Evolutionary conservation across 169 alveolate species (phyloP), one percentile per base, ranked within the genome.

Genomic region (Condylostoma magnum): DNA sequence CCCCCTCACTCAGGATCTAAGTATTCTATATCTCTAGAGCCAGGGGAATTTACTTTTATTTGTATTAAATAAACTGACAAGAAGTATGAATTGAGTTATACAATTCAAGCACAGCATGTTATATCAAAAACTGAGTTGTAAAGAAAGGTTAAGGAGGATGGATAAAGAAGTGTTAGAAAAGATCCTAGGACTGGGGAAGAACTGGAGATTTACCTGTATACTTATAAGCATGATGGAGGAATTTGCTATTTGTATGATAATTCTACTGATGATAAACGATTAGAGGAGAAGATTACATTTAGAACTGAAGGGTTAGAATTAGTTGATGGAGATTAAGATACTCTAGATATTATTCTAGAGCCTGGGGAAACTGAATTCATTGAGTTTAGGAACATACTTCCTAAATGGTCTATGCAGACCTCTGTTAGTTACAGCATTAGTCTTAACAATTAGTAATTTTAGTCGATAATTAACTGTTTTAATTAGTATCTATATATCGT

Each of bases 1-100:
- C 57, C 77, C 4, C 83, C 83, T 37, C 44, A 38, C 15, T 20
- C 25, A 22, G 55, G 58, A 5, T 63, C 57, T 54, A 47, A 76
- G 27, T 55, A 50, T 28, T 27, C 38, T 41, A 55, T 76, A 2
- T 33, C 30, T 31, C 46, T 76, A 22, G 65, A 47, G 5, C 83
- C 83, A 22, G 67, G 60, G 3, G 53, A 72, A 37, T 71, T 33
- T 25, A 44, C 46, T 44, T 22, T 25, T 8, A 4, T 68, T 22
- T 37, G 48, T 2, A 6, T 37, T 10, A 28, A 18, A 22, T n/a
- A 68, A 20, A 51, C 36, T 10, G 50, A 36, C 6, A 31, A 68
- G 20, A 34, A 33, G 33, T 33, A 8, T 36, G 28, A 8, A 1
- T 31, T 51, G 41, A 51, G 12, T 12, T 22, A 12, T 30, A 20